Base-by-base conservation (phyloP, 345 rosid species). In the Geranium brycei region DNA sequence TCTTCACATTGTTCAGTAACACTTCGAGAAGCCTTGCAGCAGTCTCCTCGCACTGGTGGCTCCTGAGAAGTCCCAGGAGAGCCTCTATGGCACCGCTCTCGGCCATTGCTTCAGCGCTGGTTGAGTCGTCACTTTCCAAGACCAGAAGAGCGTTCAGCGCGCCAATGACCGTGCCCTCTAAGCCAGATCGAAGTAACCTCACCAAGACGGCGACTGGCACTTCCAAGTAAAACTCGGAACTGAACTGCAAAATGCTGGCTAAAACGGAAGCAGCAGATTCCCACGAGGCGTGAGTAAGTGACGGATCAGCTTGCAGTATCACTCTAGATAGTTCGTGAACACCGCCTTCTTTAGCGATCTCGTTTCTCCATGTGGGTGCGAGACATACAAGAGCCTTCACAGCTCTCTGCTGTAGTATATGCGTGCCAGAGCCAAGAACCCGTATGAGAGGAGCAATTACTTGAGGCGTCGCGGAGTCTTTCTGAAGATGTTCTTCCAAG, bases 21-120 rank as follows among this genome's bases (percentile, higher is more conserved):
- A 81, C 99, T 73, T 95, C 97, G 18, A 95, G 85, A 57, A 95
- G 83, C 74, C 99, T 88, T 31, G 96, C 96, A 64, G 99, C 86
- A 63, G 90, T 85, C 78, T 95, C 97, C 81, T 95, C 99, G 17
- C 95, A 91, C 63, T 88, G 99, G 77, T 95, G 99, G 75, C 87
- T 64, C 69, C 99, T 84, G 31, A 95, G 81, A 74, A 95, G 95
- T 80, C 88, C 99, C 78, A 95, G 76, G 59, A 95, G 88, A 76
- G 95, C 97, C 83, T 91, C 97, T 71, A 95, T 80, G 60, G 99
- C 96, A 64, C 97, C 99, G 69, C 96, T 88, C 77, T 87, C 97
- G 62, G 99, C 96, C 99, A 95, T 91, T 57, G 99, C 93, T 77
- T 87, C 97, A 1, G 97, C 99, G 69, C 97, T 91, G 58, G 95